Percentiles rank a stretch among this genome's conserved stretches.
Conservation (phyloP, 257 asterid genomes). For the Galeopsis tetrahit region DNA sequence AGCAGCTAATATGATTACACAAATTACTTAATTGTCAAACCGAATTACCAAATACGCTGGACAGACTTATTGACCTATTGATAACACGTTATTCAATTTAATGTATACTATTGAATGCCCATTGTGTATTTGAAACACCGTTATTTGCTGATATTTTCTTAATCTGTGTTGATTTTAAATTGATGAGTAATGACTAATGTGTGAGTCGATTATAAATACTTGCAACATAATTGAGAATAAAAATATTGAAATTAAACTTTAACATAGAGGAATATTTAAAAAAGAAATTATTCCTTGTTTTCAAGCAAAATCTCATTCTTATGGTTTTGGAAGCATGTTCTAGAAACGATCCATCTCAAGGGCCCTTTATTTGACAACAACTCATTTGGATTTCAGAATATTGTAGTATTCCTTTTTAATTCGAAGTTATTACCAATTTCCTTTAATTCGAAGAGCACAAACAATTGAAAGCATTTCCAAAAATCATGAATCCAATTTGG, state of each 20-base stretch:
- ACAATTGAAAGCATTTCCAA: too few relatives aligned
- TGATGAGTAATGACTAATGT: too few relatives aligned
- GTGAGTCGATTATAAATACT: too few relatives aligned
- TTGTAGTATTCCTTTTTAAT: background rate
- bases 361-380: background rate
- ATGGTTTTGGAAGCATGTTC: slow-evolving; percentile 4
- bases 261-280: background rate
- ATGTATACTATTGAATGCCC: background rate
- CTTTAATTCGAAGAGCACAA: too few relatives aligned
- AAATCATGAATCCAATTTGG: too few relatives aligned
- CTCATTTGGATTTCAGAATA: background rate
- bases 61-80: background rate
- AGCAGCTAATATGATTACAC: background rate
- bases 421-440: background rate
- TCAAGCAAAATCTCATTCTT: background rate
- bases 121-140: background rate
- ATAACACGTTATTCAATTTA: background rate
- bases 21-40: slow-evolving; percentile 10
- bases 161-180: too few relatives aligned
- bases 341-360: slow-evolving; percentile 23
- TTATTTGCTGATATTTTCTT: too few relatives aligned
- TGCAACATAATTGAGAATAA: too few relatives aligned
- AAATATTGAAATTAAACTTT: too few relatives aligned
- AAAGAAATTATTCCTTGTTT: background rate
- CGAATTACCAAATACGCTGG: background rate